phyloP scores from a whole-genome alignment of 129 eudicot genomes.

The Saussurea involucrata region DNA sequence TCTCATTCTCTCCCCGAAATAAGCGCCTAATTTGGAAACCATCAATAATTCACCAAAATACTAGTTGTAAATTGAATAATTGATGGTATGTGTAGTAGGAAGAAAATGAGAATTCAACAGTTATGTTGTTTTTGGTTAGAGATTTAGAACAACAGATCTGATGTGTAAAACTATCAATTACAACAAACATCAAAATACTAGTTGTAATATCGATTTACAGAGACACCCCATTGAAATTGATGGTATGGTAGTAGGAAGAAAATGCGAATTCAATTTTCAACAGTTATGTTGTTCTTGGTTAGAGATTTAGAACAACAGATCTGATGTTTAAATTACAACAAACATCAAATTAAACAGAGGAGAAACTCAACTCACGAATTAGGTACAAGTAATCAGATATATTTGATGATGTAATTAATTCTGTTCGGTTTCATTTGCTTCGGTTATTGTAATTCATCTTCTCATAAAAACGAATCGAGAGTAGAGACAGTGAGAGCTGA shows the following conservation, averaged over 20 bases:
- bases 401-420: neutral
- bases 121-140: neutral
- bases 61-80: neutral
- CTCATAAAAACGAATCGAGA: slow-evolving; percentile 58
- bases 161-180: too few relatives aligned
- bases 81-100: neutral
- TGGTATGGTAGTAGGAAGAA: neutral
- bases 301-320: neutral
- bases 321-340: neutral
- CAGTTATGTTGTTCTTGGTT: neutral
- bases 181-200: neutral
- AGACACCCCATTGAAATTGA: too few relatives aligned
- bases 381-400: neutral
- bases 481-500: slow-evolving; percentile 55
- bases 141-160: too few relatives aligned
- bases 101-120: neutral
- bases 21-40: neutral
- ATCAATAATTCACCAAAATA: slow-evolving; percentile 5
- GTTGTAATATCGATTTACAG: too few relatives aligned
- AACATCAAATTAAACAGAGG: slow-evolving; percentile 1
- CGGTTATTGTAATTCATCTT: slow-evolving; percentile 41
- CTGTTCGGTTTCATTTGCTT: slow-evolving; percentile 12
- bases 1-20: neutral
- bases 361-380: neutral
- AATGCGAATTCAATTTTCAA: neutral